A percentile compares a stretch with the other conserved stretches of the same genome.
phyloP scores from a whole-genome alignment of 140 eudicot species.

The Erigeron philadelphicus region DNA sequence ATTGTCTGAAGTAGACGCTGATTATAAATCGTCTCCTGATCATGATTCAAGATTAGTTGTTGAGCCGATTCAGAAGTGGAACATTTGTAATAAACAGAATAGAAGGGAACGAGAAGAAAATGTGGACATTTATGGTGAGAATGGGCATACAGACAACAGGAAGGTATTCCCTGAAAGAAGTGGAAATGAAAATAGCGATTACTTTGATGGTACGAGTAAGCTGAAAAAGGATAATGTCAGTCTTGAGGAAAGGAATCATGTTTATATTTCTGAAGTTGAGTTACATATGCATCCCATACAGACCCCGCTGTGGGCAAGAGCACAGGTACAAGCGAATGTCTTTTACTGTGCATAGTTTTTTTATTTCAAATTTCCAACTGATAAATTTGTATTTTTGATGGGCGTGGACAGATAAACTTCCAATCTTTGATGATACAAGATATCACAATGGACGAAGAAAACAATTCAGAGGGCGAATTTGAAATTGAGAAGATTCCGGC shows the following conservation, averaged over 20 bases:
- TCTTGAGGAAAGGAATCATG: conserved; percentile 60
- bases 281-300: conserved; percentile 58
- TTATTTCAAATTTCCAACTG: background rate
- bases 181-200: conserved; percentile 26
- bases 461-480: conserved; percentile 44
- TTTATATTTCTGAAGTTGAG: conserved; percentile 74
- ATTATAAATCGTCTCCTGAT: conserved; percentile 38
- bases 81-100: conserved; percentile 62
- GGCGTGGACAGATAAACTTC: conserved; percentile 54
- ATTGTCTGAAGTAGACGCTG: conserved; percentile 42
- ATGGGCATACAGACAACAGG: conserved; percentile 44
- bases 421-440: conserved; percentile 44
- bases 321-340: conserved; percentile 45
- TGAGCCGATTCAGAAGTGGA: conserved; percentile 87
- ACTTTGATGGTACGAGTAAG: conserved; percentile 31
- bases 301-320: conserved; percentile 66
- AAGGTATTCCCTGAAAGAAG: conserved; percentile 64
- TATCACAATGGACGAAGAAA: conserved; percentile 31
- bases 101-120: conserved; percentile 57
- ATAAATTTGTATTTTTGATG: conserved; percentile 1
- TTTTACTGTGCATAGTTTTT: background rate
- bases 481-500: conserved; percentile 63
- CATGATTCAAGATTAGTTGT: conserved; percentile 46
- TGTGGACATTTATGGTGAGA: conserved; percentile 64
- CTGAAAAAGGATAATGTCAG: conserved; percentile 34